A percentile compares a stretch with the other conserved stretches of the same genome.
phyloP scores from a whole-genome alignment of 805 yeast genomes.

The Yarrowia osloensis region DNA sequence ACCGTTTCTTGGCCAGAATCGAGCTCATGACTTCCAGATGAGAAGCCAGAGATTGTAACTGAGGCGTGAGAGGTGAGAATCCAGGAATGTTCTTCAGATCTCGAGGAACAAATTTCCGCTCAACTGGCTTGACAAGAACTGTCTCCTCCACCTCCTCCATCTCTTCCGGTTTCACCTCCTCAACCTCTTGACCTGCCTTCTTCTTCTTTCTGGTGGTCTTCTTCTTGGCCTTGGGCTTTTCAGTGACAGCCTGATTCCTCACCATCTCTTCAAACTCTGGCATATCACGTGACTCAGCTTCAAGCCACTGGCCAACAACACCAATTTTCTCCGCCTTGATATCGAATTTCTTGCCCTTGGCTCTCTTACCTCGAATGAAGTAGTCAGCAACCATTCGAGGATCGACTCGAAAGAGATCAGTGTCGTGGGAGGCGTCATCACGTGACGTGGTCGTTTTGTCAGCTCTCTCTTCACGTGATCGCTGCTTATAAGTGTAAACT shows the following conservation, averaged over 20 bases:
- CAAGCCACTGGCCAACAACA: constrained; percentile 2
- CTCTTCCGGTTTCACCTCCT: background rate
- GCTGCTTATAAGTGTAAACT: background rate
- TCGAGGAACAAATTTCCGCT: background rate
- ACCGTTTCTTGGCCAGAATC: background rate
- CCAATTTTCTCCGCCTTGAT: constrained; percentile 22
- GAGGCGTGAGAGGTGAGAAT: background rate
- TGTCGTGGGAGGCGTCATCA: background rate
- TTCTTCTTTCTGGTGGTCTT: background rate
- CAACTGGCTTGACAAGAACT: background rate
- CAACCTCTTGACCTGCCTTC: background rate
- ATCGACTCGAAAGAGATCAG: background rate
- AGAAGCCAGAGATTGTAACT: background rate
- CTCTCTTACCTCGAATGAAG: background rate
- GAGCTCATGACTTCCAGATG: constrained; percentile 2
- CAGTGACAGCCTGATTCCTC: background rate
- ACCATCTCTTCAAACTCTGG: background rate
- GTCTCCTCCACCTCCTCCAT: background rate
- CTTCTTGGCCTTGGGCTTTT: background rate
- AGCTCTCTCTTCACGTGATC: background rate
- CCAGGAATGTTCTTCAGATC: background rate
- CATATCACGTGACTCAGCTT: background rate
- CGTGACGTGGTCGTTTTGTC: too few species aligned
- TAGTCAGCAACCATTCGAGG: constrained; percentile 7
- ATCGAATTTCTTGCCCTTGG: background rate